Conservation (phyloP, 2,329 filamentous ascomycete species). For the Incumbomyces delicatus region DNA sequence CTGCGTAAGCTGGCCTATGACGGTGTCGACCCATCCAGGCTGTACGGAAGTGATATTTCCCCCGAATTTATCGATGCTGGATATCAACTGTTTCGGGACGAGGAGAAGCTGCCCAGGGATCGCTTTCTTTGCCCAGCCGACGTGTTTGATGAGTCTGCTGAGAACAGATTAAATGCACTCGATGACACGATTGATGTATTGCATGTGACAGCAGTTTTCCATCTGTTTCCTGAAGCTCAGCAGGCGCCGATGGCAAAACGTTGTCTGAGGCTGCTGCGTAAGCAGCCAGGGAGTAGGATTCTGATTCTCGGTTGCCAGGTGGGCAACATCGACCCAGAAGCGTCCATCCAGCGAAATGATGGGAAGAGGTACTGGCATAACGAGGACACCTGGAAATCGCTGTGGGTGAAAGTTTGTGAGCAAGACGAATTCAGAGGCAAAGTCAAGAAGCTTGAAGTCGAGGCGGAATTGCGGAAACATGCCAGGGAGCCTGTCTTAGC, state of each 20-base stretch:
- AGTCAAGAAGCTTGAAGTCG: conserved; percentile 18
- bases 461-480: conserved; percentile 8
- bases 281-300: conserved; percentile 5
- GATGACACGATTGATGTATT: conserved; percentile 27
- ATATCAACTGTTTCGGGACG: conserved; percentile 34
- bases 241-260: conserved; percentile 22
- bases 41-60: conserved; percentile 28
- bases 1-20: conserved; percentile 36
- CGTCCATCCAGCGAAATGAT: conserved; percentile 12
- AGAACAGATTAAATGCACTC: conserved; percentile 10
- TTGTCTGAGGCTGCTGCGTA: conserved; percentile 14
- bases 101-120: conserved; percentile 23
- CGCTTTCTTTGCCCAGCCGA: conserved; percentile 30
- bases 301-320: conserved; percentile 22
- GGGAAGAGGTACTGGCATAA: conserved; percentile 24
- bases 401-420: conserved; percentile 46
- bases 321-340: conserved; percentile 15
- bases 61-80: conserved; percentile 32
- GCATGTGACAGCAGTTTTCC: conserved; percentile 31
- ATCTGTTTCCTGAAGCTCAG: conserved; percentile 31
- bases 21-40: conserved; percentile 38
- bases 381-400: conserved; percentile 39
- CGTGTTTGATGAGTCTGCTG: conserved; percentile 18
- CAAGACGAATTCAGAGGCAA: conserved; percentile 19
- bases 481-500: neutral